Evolutionary conservation across 2,329 filamentous ascomycete species (phyloP), one percentile per base, ranked within the genome.

Genomic region (Coccinonectria pachysandricola): DNA sequence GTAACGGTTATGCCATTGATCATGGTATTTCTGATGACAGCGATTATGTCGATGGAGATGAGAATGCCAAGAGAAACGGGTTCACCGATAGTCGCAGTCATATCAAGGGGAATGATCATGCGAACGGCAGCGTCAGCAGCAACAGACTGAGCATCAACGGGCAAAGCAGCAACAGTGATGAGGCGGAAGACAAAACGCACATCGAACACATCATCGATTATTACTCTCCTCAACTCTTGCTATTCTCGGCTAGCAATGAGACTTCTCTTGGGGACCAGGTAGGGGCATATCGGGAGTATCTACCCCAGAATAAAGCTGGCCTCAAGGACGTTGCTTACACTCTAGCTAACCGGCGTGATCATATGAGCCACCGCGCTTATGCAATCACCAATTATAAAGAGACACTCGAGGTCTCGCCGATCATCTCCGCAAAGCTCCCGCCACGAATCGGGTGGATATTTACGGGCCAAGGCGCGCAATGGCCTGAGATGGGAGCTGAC

Each of bases 391-490:
- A 12, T 12, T 11, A 30, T 11, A 12, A 13, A 7, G 7, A 2
- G 9, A 23, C 13, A 17, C 10, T 17, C 6, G 24, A 27, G 16
- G 19, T 15, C n/a, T 15, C 20, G 4, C 11, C 8, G 7, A 15
- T 6, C 11, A 7, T 4, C 13, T 7, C 29, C 15, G 21, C 4
- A 6, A n/a, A 16, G 10, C 1, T 9, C 0, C 30, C 27, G 2
- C n/a, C 21, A 10, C 13, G 23, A 18, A 29, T 15, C 27, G 11
- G 26, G 8, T 11, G 21, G 24, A 1, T 53, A 1, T 57, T 57
- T 31, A 54, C 47, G 1, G 54, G 54, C 0, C 54, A 58, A 12
- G 54, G 54, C 1, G 49, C 52, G 0, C 52, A 56, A 9, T 58
- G 54, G 53, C 35, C 42, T 1, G 8, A 11, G 2, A 55, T 57